Percentiles rank a stretch among this genome's conserved stretches.
These are phyloP conservation scores for Coleophoma eucalyptorum DNA, from an alignment of 2,329 filamentous ascomycete species.

Conservation along the genomic window DNA sequence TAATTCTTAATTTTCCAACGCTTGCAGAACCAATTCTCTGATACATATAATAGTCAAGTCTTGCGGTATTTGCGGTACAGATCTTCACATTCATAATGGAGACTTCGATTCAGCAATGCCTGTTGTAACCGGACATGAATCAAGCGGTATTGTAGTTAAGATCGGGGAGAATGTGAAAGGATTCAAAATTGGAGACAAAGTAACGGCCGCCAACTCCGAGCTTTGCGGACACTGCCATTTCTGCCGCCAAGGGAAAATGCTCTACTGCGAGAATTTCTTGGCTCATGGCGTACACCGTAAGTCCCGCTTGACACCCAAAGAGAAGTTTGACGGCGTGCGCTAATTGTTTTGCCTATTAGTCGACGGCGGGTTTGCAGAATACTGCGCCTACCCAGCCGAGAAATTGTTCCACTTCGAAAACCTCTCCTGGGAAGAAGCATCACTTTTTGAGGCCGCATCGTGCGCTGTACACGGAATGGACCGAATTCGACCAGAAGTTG, in stretches of 20 bases:
- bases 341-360: conserved; percentile 1
- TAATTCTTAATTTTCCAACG: conserved; percentile 2
- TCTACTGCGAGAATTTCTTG: conserved; percentile 14
- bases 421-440: conserved; percentile 11
- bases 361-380: conserved; percentile 12
- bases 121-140: conserved; percentile 14
- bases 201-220: conserved; percentile 13
- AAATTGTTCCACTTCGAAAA: conserved; percentile 13
- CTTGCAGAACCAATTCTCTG: too few species aligned
- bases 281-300: conserved; percentile 14
- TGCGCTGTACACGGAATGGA: conserved; percentile 14
- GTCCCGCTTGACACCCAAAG: background rate
- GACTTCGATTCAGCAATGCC: conserved; percentile 12
- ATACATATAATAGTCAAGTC: conserved; percentile 7
- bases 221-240: conserved; percentile 14
- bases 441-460: conserved; percentile 11
- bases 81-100: conserved; percentile 12
- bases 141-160: conserved; percentile 13
- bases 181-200: conserved; percentile 13
- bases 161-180: conserved; percentile 14
- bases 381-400: conserved; percentile 13
- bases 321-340: background rate
- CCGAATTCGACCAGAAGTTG: conserved; percentile 13
- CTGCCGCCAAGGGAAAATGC: conserved; percentile 12
- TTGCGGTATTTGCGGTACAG: conserved; percentile 12